Conservation (phyloP, 2,329 filamentous ascomycete species). For the Trichoderma sp. region DNA sequence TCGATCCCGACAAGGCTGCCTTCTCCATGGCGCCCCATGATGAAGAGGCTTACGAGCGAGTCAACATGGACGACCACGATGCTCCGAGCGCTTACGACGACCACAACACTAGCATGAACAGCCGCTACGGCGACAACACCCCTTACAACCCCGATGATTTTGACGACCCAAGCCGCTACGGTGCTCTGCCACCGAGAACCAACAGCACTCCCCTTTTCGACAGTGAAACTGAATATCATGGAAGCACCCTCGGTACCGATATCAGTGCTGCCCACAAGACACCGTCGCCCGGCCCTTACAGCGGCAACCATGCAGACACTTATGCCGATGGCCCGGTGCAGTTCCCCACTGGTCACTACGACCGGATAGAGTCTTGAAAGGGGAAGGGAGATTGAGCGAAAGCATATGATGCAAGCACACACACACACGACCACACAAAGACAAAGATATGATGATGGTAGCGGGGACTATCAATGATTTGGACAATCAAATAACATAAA, state of each 20-base stretch:
- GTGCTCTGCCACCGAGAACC: slow-evolving; percentile 39
- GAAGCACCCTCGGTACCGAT: slow-evolving; percentile 27
- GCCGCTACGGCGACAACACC: slow-evolving; percentile 42
- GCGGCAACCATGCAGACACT: slow-evolving; percentile 42
- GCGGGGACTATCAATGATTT: slow-evolving; percentile 23
- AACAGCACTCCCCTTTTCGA: slow-evolving; percentile 50
- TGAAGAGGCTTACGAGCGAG: slow-evolving; percentile 65
- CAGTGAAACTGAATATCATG: slow-evolving; percentile 52
- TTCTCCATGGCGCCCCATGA: slow-evolving; percentile 69
- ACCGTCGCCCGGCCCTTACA: slow-evolving; percentile 30
- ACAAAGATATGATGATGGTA: slow-evolving; percentile 14
- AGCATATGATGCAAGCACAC: background rate
- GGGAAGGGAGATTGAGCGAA: background rate
- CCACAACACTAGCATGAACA: slow-evolving; percentile 30
- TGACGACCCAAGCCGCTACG: slow-evolving; percentile 45
- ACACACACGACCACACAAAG: slow-evolving; percentile 2
- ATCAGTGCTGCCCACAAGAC: slow-evolving; percentile 17
- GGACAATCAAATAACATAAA: slow-evolving; percentile 26
- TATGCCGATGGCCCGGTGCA: slow-evolving; percentile 53
- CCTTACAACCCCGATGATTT: slow-evolving; percentile 44
- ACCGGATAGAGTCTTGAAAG: slow-evolving; percentile 43
- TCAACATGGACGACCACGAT: slow-evolving; percentile 59
- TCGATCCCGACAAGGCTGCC: slow-evolving; percentile 69
- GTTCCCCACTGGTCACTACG: slow-evolving; percentile 61
- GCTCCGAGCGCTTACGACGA: slow-evolving; percentile 39